Percentiles rank a stretch among this genome's conserved stretches.
Conservation (phyloP, 352 stramenopile genomes). For the Phytophthora capsici region DNA sequence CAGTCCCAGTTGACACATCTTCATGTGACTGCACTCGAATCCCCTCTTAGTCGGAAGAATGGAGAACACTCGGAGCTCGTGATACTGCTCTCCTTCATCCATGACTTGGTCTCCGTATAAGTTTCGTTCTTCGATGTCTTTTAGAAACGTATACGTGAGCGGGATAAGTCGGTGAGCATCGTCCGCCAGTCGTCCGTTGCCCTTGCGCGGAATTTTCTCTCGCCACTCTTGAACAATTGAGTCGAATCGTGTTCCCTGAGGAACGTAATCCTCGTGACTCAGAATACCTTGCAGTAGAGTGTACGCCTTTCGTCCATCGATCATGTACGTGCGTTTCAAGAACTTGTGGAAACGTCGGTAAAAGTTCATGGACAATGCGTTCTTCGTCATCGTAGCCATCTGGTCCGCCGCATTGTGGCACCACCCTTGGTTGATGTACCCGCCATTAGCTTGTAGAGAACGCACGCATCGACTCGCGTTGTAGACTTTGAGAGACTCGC, state of each 20-base stretch:
- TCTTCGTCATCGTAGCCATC: background rate
- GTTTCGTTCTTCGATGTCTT: background rate
- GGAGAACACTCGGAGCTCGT: slow-evolving; percentile 10
- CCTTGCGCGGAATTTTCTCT: background rate
- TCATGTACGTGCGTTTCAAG: slow-evolving; percentile 3
- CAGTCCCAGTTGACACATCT: slow-evolving; percentile 17
- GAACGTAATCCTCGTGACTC: background rate
- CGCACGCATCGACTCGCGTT: background rate
- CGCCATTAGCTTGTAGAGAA: background rate
- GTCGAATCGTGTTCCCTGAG: background rate
- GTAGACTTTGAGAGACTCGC: background rate
- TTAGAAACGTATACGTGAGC: background rate
- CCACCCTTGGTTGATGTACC: slow-evolving; percentile 1
- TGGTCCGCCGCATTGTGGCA: background rate
- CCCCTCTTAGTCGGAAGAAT: slow-evolving; percentile 24
- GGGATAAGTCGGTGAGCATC: background rate
- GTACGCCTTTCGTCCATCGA: background rate
- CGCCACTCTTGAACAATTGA: slow-evolving; percentile 3
- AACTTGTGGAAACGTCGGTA: slow-evolving; percentile 2
- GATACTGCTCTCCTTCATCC: background rate
- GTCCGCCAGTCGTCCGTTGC: background rate
- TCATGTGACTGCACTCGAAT: slow-evolving; percentile 30
- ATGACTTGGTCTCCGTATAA: slow-evolving; percentile 4
- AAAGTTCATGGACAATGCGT: background rate
- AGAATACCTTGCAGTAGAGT: background rate